A percentile compares a stretch with the other conserved stretches of the same genome.
These are phyloP conservation scores for Gnaphalium uliginosum DNA, from an alignment of 129 eudicot species.

Conservation along the genomic window DNA sequence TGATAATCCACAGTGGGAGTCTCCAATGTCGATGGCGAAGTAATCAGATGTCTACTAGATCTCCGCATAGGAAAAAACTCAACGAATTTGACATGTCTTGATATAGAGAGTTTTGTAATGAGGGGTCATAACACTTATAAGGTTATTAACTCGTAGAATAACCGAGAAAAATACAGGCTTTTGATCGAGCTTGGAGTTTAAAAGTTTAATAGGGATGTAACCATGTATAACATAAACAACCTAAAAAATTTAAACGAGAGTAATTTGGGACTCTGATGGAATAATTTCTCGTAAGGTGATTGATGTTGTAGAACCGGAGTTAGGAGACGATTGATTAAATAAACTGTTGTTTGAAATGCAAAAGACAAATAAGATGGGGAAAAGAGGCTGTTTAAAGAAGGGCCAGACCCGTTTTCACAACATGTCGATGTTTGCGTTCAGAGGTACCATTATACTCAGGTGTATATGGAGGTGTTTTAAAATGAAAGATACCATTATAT, in stretches of 20 bases:
- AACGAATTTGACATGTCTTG: neutral
- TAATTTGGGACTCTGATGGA: neutral
- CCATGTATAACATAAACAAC: neutral
- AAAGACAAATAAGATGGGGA: neutral
- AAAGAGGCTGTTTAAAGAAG: neutral
- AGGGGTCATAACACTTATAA: neutral
- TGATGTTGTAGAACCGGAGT: neutral
- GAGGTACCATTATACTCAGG: neutral
- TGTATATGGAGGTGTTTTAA: neutral
- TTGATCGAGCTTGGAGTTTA: neutral
- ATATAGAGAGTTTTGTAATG: neutral
- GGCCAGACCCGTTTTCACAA: neutral
- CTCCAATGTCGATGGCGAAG: neutral
- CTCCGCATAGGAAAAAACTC: neutral
- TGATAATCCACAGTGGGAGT: neutral
- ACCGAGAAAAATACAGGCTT: neutral
- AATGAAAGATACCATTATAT: neutral
- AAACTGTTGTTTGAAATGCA: neutral
- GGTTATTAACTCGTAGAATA: neutral
- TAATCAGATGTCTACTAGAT: too few species aligned
- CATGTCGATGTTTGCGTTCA: neutral
- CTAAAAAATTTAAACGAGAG: neutral
- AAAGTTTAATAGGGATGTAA: neutral
- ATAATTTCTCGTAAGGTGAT: neutral
- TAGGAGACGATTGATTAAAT: neutral